Percentiles rank a stretch among this genome's conserved stretches.
phyloP scores from a whole-genome alignment of 345 rosid genomes.

The Gossypioides kirkii region DNA sequence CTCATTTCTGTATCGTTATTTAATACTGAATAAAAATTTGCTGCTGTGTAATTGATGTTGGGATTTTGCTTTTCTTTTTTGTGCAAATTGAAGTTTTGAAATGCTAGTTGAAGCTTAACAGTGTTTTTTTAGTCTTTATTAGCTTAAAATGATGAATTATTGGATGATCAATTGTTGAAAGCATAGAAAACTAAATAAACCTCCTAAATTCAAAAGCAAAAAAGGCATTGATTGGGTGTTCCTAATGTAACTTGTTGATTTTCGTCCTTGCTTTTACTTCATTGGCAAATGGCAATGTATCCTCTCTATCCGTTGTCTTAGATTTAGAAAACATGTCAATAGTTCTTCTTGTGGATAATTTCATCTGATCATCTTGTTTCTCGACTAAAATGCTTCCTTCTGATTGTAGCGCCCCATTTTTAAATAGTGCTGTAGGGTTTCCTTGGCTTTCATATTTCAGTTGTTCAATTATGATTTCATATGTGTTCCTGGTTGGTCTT shows the following conservation, averaged over 20 bases:
- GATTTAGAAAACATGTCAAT: no score
- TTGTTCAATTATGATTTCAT: not conserved
- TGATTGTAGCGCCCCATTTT: not conserved
- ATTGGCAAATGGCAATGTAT: no score
- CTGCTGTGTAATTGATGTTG: not conserved
- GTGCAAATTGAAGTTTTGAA: not conserved
- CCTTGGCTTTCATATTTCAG: not conserved
- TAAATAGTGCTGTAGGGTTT: not conserved
- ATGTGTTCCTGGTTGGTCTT: not conserved
- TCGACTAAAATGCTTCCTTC: not conserved
- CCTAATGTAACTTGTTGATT: not conserved
- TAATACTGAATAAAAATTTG: not conserved
- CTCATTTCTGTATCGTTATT: not conserved
- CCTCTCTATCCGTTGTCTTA: not conserved
- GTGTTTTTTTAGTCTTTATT: not conserved
- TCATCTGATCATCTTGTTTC: no score
- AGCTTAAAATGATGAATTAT: not conserved
- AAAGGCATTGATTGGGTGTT: no score
- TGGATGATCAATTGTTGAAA: not conserved
- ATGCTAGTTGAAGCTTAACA: not conserved
- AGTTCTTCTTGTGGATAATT: not conserved
- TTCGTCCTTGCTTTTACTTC: conserved; percentile 1
- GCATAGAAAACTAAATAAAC: no score
- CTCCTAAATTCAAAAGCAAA: no score
- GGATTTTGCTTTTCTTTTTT: not conserved